phyloP scores from a whole-genome alignment of 2,329 filamentous ascomycete species.

The Aspergillus fijiensis region DNA sequence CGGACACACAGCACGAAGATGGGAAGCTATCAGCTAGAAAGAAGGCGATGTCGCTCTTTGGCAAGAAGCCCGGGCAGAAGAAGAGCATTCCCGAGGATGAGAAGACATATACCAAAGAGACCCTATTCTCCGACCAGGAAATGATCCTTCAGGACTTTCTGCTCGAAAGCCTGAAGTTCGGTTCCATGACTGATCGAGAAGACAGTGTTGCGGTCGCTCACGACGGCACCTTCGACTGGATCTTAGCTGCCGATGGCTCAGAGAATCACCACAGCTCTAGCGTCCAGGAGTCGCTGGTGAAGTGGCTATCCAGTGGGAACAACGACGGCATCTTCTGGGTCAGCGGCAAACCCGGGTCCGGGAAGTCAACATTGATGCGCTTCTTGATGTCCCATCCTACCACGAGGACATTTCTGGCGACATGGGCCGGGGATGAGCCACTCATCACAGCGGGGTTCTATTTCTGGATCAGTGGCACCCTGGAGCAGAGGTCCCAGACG shows the following conservation, averaged over 20 bases:
- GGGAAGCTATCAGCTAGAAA: no score
- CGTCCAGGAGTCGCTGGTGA: no score
- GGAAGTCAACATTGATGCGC: slow-evolving; percentile 5
- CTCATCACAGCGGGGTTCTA: neutral
- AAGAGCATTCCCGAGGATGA: no score
- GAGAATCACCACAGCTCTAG: no score
- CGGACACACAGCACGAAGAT: no score
- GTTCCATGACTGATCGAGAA: neutral
- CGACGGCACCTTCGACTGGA: neutral
- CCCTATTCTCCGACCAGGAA: neutral
- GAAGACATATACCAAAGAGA: neutral
- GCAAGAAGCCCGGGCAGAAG: no score
- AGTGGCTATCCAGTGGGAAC: neutral
- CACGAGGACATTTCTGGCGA: neutral
- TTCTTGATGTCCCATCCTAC: neutral
- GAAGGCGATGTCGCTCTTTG: no score
- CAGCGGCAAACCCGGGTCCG: slow-evolving; percentile 1
- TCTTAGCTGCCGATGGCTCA: no score
- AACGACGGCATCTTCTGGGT: slow-evolving; percentile 1
- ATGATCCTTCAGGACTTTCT: neutral
- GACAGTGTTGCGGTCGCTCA: neutral
- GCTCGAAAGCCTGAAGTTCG: neutral
- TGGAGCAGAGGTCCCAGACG: neutral
- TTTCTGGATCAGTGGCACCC: slow-evolving; percentile 4
- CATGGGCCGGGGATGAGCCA: neutral